Base-by-base conservation (phyloP, 1,284 basidiomycete genomes). In the Boletus smithii region DNA sequence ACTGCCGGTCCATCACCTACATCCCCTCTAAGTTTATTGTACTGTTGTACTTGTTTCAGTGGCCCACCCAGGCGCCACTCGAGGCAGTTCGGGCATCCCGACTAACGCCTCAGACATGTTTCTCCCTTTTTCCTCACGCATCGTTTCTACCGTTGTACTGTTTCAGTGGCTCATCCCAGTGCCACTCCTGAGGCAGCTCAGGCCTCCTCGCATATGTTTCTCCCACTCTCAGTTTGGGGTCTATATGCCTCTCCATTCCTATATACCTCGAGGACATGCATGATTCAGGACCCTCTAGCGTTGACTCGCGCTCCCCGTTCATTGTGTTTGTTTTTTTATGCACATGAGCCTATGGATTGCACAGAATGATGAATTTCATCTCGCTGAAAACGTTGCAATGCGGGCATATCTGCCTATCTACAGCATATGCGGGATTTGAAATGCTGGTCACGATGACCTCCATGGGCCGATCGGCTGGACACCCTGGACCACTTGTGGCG, bases 41-140 rank as follows among this genome's bases (percentile, higher is more conserved):
- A 59, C 26, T 10, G 8, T 44, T 40, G 32, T 59, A 41, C 37
- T 42, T 22, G 16, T 44, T 46, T 24, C 8, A 3, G 54, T 53
- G 56, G 53, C 39, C 37, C 23, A 13, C 17, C 13, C 0, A n/a
- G 35, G 37, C 41, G 43, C 58, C 60, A 56, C 42, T 34, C 33
- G 37, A 44, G 40, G 45, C 24, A 36, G 29, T 14, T 34, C 22
- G 32, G 44, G 47, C 38, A 35, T 40, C n/a, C 29, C 4, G 16
- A 33, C 14, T 5, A 3, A 20, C 33, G 30, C 43, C 39, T 42
- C 18, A 9, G 17, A 26, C 39, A 48, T 38, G 44, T 35, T 36
- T 36, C 26, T 23, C 29, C 8, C 23, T 13, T 26, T 29, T 22
- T 10, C 16, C 30, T 17, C 42, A 44, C 37, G 44, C 34, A 42